Evolutionary conservation across 2,329 filamentous ascomycete genomes (phyloP), one percentile per base, ranked within the genome.

Genomic region (Trichoderma polysporum): DNA sequence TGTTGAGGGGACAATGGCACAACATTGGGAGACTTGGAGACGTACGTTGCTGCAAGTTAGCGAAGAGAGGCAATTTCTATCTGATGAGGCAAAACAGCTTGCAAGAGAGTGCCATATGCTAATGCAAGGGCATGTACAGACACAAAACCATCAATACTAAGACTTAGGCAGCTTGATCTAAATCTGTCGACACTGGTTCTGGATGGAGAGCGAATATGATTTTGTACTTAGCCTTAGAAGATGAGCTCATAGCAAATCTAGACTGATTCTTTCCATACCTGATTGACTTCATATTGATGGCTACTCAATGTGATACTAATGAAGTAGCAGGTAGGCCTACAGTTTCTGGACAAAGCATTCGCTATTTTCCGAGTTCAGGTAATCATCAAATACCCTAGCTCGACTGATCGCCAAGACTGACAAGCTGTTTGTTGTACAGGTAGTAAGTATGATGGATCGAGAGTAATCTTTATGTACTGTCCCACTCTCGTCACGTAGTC

Each of bases 1-100:
- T 19, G 59, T 62, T 10, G 9, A 53, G 35, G 59, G 47, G 33
- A 62, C 49, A 13, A 62, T 62, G 59, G 59, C 59, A 33, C 59
- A 53, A 2, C 59, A 53, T 3, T 62, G 59, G 59, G 49, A 62
- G 12, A 41, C 59, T 19, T 62, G 59, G 59, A 50, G 59, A 9
- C n/a, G 49, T 13, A 31, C 59, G 17, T 17, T 62, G 59, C 8
- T 62, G 25, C 47, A 53, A 25, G 17, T 62, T 8, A 62, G 59
- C 13, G 59, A 62, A 4, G 47, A 52, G 59, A 53, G 13, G 15
- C 25, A 33, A 33, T 41, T 29, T 2, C 1, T 41, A 5, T 25
- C 47, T 1, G 22, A 37, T 12, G 49, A 52, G 12, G 35, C 49
- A 7, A 62, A 25, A 7, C 29, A 9, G 35, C 47, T 53, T 29